Evolutionary conservation across 2,329 filamentous ascomycete genomes (phyloP).

Genomic region (Acrodontium crateriforme): DNA sequence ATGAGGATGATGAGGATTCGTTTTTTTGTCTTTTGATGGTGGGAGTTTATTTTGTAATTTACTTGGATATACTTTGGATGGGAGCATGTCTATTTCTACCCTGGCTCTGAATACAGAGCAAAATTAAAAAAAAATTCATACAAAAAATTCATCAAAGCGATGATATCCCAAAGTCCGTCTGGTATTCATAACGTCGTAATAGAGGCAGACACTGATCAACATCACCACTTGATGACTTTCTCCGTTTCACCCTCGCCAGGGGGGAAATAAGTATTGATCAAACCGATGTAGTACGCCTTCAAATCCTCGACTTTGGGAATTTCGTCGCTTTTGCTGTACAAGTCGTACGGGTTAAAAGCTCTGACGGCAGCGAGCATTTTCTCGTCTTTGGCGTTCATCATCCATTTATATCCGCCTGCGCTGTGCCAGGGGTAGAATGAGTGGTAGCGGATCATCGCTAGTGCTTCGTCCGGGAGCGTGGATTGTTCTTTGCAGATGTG

Average conservation of each 20-base stretch:
- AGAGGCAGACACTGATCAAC: too few relatives aligned
- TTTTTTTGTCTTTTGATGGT: too few relatives aligned
- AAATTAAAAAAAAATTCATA: too few relatives aligned
- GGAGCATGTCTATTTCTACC: too few relatives aligned
- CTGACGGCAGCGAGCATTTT: slow-evolving; percentile 67
- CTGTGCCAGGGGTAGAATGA: slow-evolving; percentile 88
- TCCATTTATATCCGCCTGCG: slow-evolving; percentile 62
- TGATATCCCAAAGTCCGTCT: too few relatives aligned
- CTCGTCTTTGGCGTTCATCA: slow-evolving; percentile 74
- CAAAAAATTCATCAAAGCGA: too few relatives aligned
- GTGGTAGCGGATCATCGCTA: slow-evolving; percentile 90
- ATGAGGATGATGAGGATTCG: too few relatives aligned
- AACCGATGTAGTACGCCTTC: slow-evolving; percentile 62
- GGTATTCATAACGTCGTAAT: too few relatives aligned
- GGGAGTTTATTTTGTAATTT: too few relatives aligned
- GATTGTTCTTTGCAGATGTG: slow-evolving; percentile 74
- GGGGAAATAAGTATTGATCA: slow-evolving; percentile 54
- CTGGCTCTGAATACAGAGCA: too few relatives aligned
- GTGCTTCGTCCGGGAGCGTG: slow-evolving; percentile 61
- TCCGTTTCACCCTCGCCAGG: slow-evolving; percentile 19
- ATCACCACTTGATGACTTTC: slow-evolving; percentile 54
- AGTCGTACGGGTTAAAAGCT: slow-evolving; percentile 82
- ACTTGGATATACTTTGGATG: too few relatives aligned
- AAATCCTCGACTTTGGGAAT: slow-evolving; percentile 62
- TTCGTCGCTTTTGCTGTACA: slow-evolving; percentile 84